phyloP scores from a whole-genome alignment of 2,329 filamentous ascomycete species.

The Ophiosphaerella herpotricha region DNA sequence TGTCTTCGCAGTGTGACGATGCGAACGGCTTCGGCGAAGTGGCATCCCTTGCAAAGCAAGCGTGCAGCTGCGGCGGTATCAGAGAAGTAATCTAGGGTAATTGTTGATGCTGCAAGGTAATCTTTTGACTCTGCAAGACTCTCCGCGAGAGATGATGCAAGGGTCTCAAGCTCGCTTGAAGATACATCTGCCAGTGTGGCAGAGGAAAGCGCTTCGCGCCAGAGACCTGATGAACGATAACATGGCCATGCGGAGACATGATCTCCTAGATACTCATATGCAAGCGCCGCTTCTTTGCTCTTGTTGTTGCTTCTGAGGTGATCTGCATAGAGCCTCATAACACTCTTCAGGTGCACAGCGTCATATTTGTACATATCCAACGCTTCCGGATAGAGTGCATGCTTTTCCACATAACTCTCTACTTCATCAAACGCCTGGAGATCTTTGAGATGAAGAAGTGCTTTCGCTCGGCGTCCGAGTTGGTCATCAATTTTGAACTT shows the following conservation, averaged over 20 bases:
- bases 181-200: conserved; percentile 69
- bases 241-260: conserved; percentile 76
- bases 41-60: conserved; percentile 84
- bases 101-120: conserved; percentile 75
- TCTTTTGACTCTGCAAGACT: conserved; percentile 83
- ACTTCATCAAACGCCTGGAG: conserved; percentile 78
- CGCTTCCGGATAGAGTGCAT: conserved; percentile 77
- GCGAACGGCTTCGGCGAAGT: conserved; percentile 87
- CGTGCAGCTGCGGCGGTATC: conserved; percentile 72
- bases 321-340: conserved; percentile 79
- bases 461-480: conserved; percentile 75
- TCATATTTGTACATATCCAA: conserved; percentile 86
- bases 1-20: conserved; percentile 67
- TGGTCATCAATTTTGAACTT: conserved; percentile 89
- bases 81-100: conserved; percentile 79
- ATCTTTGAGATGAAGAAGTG: conserved; percentile 74
- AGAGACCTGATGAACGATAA: conserved; percentile 83
- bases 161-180: conserved; percentile 62
- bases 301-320: conserved; percentile 75
- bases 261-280: conserved; percentile 83
- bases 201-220: conserved; percentile 86
- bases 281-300: conserved; percentile 84
- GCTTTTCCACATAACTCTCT: conserved; percentile 75
- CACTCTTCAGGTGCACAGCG: conserved; percentile 63
- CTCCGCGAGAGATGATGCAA: conserved; percentile 77